Base-by-base conservation (phyloP, 1,284 basidiomycete genomes). In the Fomes fomentarius region DNA sequence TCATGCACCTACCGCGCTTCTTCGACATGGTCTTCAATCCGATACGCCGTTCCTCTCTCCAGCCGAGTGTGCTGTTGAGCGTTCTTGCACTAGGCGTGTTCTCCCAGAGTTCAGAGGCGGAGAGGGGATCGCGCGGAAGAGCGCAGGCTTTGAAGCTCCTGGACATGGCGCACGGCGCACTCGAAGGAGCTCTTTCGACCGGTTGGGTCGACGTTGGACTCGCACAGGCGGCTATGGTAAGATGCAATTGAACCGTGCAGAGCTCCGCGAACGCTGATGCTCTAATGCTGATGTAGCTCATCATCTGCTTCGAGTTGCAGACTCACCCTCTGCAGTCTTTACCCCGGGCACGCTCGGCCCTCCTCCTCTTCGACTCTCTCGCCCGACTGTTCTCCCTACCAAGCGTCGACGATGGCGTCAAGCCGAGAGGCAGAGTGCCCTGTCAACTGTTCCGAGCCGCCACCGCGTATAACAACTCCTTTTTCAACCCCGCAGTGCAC, bases 141-240 rank as follows among this genome's bases (percentile, higher is more conserved):
- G 70, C 74, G 37, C 76, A 77, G 38, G 85, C 88, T 0, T 64
- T 87, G 37, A 70, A 74, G 52, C 76, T 91, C 38, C 72, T 83
- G 40, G 83, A 89, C 42, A 76, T 83, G 62, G 88, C 88, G 9
- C 86, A 89, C 63, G 73, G 79, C 42, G 80, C 84, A 7, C 69
- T 91, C 52, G 85, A 91, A 47, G 82, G 84, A 12, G 88, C 85
- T 61, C 71, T 88, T 48, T 84, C 81, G 61, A 79, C 83, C 21
- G 78, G 82, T 15, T 86, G 85, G 82, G 76, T 91, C 15, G 86
- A 91, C 57, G 82, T 85, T 56, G 81, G 78, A 21, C 74, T 91
- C 7, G 86, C 82, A 7, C 83, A 90, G 66, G 85, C 87, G 24
- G 85, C 85, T 50, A 87, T 84, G 85, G 89, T 90, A 67, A 63